These are phyloP conservation scores for Sporothrix luriei DNA, from an alignment of 2,329 filamentous ascomycete genomes.

Conservation along the genomic window DNA sequence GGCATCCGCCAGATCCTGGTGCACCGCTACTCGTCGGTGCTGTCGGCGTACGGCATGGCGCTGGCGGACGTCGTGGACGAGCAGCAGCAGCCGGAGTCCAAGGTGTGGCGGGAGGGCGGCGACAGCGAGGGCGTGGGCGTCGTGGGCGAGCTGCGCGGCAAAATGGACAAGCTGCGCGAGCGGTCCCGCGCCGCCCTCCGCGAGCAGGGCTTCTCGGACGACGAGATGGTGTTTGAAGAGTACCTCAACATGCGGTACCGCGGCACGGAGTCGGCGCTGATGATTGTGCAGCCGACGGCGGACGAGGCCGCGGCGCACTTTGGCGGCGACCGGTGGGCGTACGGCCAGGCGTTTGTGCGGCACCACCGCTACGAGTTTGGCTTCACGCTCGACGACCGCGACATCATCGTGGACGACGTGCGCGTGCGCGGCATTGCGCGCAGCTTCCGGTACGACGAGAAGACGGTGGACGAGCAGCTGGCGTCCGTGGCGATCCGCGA, in stretches of 20 bases:
- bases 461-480: constrained; percentile 83
- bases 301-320: constrained; percentile 63
- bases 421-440: constrained; percentile 82
- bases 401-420: constrained; percentile 75
- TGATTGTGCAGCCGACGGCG: constrained; percentile 75
- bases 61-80: constrained; percentile 92
- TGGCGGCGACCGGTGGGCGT: constrained; percentile 73
- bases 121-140: constrained; percentile 50
- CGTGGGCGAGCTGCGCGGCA: constrained; percentile 65
- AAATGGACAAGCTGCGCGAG: constrained; percentile 78
- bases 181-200: constrained; percentile 68
- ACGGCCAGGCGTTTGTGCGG: constrained; percentile 78
- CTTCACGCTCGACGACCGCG: constrained; percentile 79
- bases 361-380: constrained; percentile 93
- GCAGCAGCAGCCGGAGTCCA: constrained; percentile 74
- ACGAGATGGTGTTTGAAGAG: constrained; percentile 80
- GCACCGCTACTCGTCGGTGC: constrained; percentile 82
- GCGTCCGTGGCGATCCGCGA: constrained; percentile 66
- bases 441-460: constrained; percentile 76
- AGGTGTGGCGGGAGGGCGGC: constrained; percentile 56
- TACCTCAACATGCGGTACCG: constrained; percentile 94
- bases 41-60: constrained; percentile 92
- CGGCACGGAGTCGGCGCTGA: constrained; percentile 86
- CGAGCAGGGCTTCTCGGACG: constrained; percentile 76
- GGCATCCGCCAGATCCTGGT: constrained; percentile 84